Evolutionary conservation across 2,329 filamentous ascomycete genomes (phyloP), one percentile per base, ranked within the genome.

Genomic region (Fusarium nurragi): DNA sequence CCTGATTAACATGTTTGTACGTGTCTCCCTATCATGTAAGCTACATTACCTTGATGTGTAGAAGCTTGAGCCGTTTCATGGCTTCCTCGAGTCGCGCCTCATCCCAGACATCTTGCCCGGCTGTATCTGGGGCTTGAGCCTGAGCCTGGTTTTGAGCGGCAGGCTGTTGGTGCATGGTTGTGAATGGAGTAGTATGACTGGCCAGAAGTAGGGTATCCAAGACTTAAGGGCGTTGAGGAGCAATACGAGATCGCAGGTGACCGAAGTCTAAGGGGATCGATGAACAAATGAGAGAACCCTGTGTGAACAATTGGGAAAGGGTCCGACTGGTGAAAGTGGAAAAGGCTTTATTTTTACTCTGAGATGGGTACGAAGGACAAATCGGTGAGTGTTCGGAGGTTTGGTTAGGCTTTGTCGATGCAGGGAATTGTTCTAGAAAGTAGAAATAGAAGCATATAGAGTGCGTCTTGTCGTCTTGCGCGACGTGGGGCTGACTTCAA

Each of bases 1-100:
- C 32, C 40, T 43, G 34, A 55, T 75, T 38, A 75, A 62, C 52
- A 61, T 43, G 37, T 22, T 39, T 52, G 47, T 52, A 49, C 23
- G 10, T 25, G 6, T 71, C 67, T 50, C 26, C 14, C 22, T 44
- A 40, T 56, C 39, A 19, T 28, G 28, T 62, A 54, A 46, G 51
- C 38, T 49, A 30, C 22, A 32, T 44, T 80, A 82, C 85, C 79
- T 84, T 82, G 68, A 84, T 77, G 68, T 87, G 83, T n/a, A 86
- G 75, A 43, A 84, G 76, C 66, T 85, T 83, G 49, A 87, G 77
- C 30, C 80, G 78, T 67, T 82, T 76, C 67, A 87, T 77, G 22
- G 80, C 81, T 57, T 80, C 76, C 58, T 83, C 79, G 8, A 87
- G 76, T 56, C 80, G 80, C 52, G 80, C 77, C 71, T 87, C 84